Percentiles rank a stretch among this genome's conserved stretches.
Evolutionary conservation across 1,284 basidiomycete species (phyloP).

Genomic region (Ustilago hordei): DNA sequence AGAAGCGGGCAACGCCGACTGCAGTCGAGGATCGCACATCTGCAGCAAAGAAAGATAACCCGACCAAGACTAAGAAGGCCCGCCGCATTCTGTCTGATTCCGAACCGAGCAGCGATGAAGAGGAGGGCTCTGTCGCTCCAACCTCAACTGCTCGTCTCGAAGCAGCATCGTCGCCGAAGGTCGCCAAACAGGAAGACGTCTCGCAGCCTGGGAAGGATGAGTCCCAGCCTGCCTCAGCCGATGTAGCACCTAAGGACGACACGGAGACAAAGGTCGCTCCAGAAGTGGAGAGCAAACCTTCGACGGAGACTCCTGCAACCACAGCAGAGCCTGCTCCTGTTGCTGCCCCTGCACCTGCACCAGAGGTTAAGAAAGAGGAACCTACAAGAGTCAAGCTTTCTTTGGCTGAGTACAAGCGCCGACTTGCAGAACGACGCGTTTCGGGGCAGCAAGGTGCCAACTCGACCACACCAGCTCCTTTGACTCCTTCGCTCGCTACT

Average conservation of each 20-base stretch:
- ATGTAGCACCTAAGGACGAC: not conserved
- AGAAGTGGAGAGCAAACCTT: not conserved
- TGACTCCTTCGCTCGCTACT: conserved; percentile 25
- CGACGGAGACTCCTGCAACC: not conserved
- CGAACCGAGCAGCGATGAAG: conserved; percentile 34
- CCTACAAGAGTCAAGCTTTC: conserved; percentile 61
- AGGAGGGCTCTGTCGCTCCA: conserved; percentile 6
- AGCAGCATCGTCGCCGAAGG: conserved; percentile 7
- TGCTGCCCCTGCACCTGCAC: conserved; percentile 11
- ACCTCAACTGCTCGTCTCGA: not conserved
- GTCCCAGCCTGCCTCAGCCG: not conserved
- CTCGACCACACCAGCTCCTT: conserved; percentile 13
- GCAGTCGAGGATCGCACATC: conserved; percentile 19
- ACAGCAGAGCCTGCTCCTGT: not conserved
- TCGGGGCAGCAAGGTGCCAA: conserved; percentile 37
- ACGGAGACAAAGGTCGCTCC: not conserved
- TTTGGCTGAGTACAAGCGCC: conserved; percentile 67
- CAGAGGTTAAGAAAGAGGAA: conserved; percentile 49
- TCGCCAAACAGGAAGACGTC: conserved; percentile 7
- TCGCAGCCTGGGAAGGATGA: not conserved
- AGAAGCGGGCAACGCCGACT: conserved; percentile 22
- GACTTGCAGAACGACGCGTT: conserved; percentile 61
- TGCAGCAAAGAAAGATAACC: conserved; percentile 23
- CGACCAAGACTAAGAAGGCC: conserved; percentile 37
- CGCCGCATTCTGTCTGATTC: conserved; percentile 43